Base-by-base conservation (phyloP, 2,329 filamentous ascomycete genomes). In the Penicillium sp. region DNA sequence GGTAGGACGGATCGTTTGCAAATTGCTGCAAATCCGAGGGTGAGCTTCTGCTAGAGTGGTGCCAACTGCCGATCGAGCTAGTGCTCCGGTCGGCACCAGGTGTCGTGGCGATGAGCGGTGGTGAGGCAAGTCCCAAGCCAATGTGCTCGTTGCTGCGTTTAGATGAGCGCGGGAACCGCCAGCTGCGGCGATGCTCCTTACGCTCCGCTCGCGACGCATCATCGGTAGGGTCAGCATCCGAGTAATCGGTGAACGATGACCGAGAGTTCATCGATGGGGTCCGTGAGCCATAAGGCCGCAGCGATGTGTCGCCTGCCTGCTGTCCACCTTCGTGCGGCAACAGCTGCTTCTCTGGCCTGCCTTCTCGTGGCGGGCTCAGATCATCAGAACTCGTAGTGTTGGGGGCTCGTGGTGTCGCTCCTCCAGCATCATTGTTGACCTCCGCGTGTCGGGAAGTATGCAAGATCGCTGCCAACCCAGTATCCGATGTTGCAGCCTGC, bases 181-280 rank as follows among this genome's bases (percentile, higher is more conserved):
- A 88, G 26, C 85, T 81, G 51, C 78, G 81, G 61, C 84, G 85
- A 68, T 83, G 86, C 46, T 86, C 82, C 58, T 79, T 83, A 4
- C n/a, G n/a, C n/a, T n/a, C n/a, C n/a, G n/a, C n/a, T n/a, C 76
- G 76, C 31, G 66, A 59, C 17, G 66, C 61, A 31, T 88, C 85
- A 28, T 89, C 87, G 9, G 77, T 68, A 53, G 85, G 82, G 54
- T 95, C 89, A 28, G 82, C 64, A 63, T 95, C 89, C 0, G 88
- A 95, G 21, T 83, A 81, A 57, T 94, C 89, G 21, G 91, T 93
- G 56, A 82, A 75, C 3, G 79, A 81, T 1, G 79, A 80, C 40
- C 77, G 77, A 10, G 88, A 91, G 58, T 87, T 82, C 51, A 89
- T 75, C 0, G 89, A 95, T 2, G 83, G 81, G 1, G 86, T 81